A percentile compares a stretch with the other conserved stretches of the same genome.
Evolutionary conservation across 208 protist species (phyloP).

Genomic region (Crithidia acanthocephali): DNA sequence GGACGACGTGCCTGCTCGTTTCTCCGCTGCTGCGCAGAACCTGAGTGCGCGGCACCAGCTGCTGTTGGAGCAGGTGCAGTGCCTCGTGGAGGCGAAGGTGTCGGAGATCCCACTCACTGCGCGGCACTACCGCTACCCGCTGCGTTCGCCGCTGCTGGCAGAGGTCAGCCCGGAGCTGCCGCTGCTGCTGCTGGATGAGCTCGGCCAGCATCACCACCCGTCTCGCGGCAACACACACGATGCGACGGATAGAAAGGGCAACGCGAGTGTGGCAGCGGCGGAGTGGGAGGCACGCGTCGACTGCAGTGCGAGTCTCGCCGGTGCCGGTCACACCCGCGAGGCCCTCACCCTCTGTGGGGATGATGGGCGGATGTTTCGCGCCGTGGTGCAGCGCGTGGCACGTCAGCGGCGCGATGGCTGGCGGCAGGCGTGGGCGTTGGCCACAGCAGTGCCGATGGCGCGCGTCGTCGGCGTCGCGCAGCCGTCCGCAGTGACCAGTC

Average conservation of each 20-base stretch:
- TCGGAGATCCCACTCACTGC: conserved; percentile 42
- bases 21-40: not conserved
- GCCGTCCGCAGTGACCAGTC: not conserved
- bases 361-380: conserved; percentile 30
- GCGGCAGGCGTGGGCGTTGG: conserved; percentile 36
- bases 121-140: conserved; percentile 54
- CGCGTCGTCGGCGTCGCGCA: conserved; percentile 13
- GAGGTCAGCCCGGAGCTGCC: conserved; percentile 45
- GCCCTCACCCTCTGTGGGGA: conserved; percentile 38
- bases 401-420: conserved; percentile 34
- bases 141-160: conserved; percentile 54
- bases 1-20: not conserved
- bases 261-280: not conserved
- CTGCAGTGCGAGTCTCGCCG: conserved; percentile 47
- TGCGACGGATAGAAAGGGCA: too few species aligned
- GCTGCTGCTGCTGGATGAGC: conserved; percentile 53
- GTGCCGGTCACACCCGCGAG: conserved; percentile 32
- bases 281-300: conserved; percentile 35
- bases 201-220: conserved; percentile 8
- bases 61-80: conserved; percentile 68
- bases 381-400: conserved; percentile 24
- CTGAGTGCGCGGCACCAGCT: conserved; percentile 37
- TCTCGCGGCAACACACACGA: not conserved
- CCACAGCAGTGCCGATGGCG: conserved; percentile 26
- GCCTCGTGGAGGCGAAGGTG: conserved; percentile 64